Evolutionary conservation across 169 alveolate species (phyloP), one percentile per base, ranked within the genome.

Genomic region (Plasmodium blacklocki): DNA sequence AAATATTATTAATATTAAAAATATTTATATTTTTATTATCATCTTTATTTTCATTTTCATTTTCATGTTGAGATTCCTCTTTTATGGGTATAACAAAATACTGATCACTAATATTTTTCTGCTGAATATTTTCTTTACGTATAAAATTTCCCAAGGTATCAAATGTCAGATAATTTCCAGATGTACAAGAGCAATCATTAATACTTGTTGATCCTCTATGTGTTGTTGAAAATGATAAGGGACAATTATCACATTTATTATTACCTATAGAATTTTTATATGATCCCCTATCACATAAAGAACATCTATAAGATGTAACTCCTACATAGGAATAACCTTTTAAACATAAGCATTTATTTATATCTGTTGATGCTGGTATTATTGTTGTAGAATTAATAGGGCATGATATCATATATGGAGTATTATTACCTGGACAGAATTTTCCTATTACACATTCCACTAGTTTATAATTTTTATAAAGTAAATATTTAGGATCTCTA

Each of bases 311-410:
- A 7, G 87, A 60, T 54, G 58, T 12, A 47, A 62, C 39, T 52
- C 87, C 92, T 45, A 80, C 66, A 47, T 83, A 71, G 49, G 92
- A 75, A 52, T 71, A 88, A 12, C 96, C 96, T 58, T 93, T 78
- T 52, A 93, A 1, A 54, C 96, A 94, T 86, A 94, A 67, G 52
- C 96, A 94, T 39, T 93, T 80, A 29, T 78, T 88, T n/a, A 85
- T 74, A 63, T 45, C 19, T 32, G 50, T 47, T 18, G 95, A 93
- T 15, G 88, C 88, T 4, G 23, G 71, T 19, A 74, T 85, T 21
- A 86, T 66, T 9, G 96, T 94, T n/a, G 56, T 75, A 23, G 96
- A 94, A 60, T 94, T 90, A 56, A 8, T 29, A 26, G 96, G 95
- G 45, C 96, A 94, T 18, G 76, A 72, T 72, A 78, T 76, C 70